These are phyloP conservation scores for Pichia sp. DNA, from an alignment of 1,139 yeast genomes.

Conservation along the genomic window DNA sequence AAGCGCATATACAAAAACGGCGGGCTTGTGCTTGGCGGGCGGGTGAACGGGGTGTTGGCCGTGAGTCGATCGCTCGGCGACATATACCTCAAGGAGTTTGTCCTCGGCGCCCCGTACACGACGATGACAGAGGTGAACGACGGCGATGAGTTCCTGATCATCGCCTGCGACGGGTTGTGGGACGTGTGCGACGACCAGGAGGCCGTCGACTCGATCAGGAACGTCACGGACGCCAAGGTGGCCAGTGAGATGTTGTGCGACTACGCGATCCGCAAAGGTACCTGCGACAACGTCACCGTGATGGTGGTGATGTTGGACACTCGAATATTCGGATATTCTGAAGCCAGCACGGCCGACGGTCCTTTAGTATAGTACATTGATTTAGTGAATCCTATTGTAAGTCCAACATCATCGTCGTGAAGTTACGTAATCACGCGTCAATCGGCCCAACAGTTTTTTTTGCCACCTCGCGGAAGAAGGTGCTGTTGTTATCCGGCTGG, in stretches of 20 bases:
- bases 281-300: constrained; percentile 90
- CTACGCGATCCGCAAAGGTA: constrained; percentile 71
- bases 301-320: constrained; percentile 72
- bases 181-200: constrained; percentile 80
- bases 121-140: constrained; percentile 71
- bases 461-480: constrained; percentile 1
- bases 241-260: constrained; percentile 71
- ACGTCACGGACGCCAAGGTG: constrained; percentile 50
- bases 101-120: constrained; percentile 88
- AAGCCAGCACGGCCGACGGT: not conserved
- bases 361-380: too few species aligned
- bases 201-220: constrained; percentile 69
- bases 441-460: not conserved
- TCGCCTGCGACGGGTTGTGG: constrained; percentile 96
- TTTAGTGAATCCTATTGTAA: too few species aligned
- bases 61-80: constrained; percentile 96
- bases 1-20: constrained; percentile 74
- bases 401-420: too few species aligned
- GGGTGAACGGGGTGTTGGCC: constrained; percentile 95
- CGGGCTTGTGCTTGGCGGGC: constrained; percentile 80
- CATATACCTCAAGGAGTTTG: constrained; percentile 82
- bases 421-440: constrained; percentile 1
- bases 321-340: constrained; percentile 34
- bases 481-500: constrained; percentile 5
- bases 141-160: constrained; percentile 68